phyloP scores from a whole-genome alignment of 2,329 filamentous ascomycete genomes.

The Rutstroemia sp. region DNA sequence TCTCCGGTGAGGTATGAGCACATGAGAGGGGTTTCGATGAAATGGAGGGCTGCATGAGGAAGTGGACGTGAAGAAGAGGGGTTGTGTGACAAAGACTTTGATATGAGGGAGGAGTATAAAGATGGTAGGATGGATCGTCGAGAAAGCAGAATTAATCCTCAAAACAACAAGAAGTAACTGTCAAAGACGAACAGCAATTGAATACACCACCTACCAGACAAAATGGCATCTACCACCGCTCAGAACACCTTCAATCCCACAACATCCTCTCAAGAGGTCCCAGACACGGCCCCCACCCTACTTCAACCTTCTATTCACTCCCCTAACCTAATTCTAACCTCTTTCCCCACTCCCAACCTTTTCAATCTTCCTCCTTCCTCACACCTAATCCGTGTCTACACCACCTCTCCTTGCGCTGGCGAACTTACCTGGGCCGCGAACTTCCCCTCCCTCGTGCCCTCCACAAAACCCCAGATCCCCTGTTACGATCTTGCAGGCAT shows the following conservation, averaged over 20 bases:
- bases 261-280: background rate
- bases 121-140: too few relatives aligned
- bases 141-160: too few relatives aligned
- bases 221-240: too few relatives aligned
- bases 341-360: background rate
- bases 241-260: background rate
- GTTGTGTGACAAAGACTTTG: too few relatives aligned
- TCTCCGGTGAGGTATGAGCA: too few relatives aligned
- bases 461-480: background rate
- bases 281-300: background rate
- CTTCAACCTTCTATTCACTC: slow-evolving; percentile 3
- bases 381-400: background rate
- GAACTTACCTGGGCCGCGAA: slow-evolving; percentile 1
- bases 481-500: background rate
- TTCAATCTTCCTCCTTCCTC: background rate
- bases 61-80: too few relatives aligned
- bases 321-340: background rate
- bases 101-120: too few relatives aligned
- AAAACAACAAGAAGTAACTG: too few relatives aligned
- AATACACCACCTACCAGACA: background rate
- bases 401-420: background rate
- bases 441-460: background rate
- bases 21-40: too few relatives aligned
- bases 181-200: background rate
- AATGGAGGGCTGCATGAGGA: too few relatives aligned